Evolutionary conservation across 2,329 filamentous ascomycete species (phyloP).

Genomic region (Onygena corvina): DNA sequence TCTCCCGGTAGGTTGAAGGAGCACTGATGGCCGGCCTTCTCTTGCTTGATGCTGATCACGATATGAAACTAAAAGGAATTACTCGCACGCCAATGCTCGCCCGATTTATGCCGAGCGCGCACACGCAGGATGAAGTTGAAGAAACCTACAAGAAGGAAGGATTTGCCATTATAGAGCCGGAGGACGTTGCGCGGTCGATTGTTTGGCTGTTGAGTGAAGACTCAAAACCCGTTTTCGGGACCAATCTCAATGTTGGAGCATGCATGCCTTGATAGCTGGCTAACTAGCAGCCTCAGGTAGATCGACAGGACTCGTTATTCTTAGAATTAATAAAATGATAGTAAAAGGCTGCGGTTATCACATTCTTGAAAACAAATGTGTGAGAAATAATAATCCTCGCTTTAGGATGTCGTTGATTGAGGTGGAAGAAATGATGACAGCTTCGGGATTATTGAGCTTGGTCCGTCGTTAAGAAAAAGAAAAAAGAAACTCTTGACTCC

Average conservation of each 20-base stretch:
- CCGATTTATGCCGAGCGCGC: not conserved
- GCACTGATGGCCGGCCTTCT: too few relatives aligned
- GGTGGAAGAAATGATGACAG: too few relatives aligned
- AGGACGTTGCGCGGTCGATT: not conserved
- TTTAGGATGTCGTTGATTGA: too few relatives aligned
- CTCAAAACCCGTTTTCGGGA: not conserved
- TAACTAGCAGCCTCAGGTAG: not conserved
- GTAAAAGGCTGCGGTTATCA: too few relatives aligned
- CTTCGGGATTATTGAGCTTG: too few relatives aligned
- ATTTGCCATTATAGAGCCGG: not conserved
- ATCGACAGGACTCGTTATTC: not conserved
- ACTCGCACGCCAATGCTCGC: not conserved
- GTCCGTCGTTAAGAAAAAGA: too few relatives aligned
- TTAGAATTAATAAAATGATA: too few relatives aligned
- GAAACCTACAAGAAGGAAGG: constrained; percentile 3
- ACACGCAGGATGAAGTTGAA: constrained; percentile 1
- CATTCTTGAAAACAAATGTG: too few relatives aligned
- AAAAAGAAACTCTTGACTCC: too few relatives aligned
- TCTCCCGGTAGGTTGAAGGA: not conserved
- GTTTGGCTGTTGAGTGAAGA: constrained; percentile 3
- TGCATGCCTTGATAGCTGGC: not conserved
- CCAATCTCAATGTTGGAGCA: constrained; percentile 2
- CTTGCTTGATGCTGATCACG: not conserved
- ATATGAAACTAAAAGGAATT: not conserved
- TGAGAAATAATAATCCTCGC: not conserved